Conservation (phyloP, 805 yeast species). For the Schwanniomyces pseudopolymorphus region DNA sequence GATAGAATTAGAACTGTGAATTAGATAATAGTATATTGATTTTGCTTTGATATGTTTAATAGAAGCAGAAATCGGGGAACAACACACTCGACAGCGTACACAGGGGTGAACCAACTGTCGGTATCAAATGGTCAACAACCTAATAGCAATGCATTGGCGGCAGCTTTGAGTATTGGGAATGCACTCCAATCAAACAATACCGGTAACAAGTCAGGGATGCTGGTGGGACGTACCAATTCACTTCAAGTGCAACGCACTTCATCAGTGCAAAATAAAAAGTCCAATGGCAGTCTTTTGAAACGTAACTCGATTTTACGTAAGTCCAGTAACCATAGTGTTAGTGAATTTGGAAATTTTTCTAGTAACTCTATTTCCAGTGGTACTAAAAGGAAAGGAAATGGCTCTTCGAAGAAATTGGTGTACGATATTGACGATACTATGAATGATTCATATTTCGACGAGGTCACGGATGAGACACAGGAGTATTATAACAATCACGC, state of each 20-base stretch:
- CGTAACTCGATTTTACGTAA: constrained; percentile 10
- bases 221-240: neutral
- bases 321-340: neutral
- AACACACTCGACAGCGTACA: constrained; percentile 35
- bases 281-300: constrained; percentile 9
- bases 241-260: neutral
- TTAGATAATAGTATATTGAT: neutral
- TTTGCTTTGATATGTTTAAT: constrained; percentile 17
- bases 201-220: neutral
- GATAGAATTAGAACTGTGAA: neutral
- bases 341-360: constrained; percentile 9
- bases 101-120: constrained; percentile 41
- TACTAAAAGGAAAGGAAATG: neutral
- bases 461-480: constrained; percentile 26
- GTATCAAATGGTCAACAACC: constrained; percentile 33
- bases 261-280: neutral
- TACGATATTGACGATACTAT: constrained; percentile 31
- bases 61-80: constrained; percentile 31
- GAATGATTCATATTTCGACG: constrained; percentile 31
- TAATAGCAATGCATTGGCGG: constrained; percentile 40
- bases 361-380: constrained; percentile 5
- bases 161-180: constrained; percentile 44
- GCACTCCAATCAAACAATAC: neutral
- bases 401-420: constrained; percentile 2
- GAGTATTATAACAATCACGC: constrained; percentile 30